These are phyloP conservation scores for Lachnellula willkommii DNA, from an alignment of 2,329 filamentous ascomycete species.

Conservation along the genomic window DNA sequence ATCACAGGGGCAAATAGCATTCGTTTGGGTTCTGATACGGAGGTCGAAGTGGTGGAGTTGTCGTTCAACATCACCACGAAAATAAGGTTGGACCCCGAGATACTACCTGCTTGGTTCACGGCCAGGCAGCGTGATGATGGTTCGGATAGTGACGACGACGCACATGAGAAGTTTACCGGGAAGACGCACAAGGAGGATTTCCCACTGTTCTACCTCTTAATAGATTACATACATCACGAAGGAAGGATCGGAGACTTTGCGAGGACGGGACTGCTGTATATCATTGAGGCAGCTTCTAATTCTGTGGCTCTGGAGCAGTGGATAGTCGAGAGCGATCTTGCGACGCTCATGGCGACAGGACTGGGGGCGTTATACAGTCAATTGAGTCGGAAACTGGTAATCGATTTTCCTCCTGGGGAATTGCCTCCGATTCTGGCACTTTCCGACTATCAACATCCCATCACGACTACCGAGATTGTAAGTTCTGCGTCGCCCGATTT, in stretches of 20 bases:
- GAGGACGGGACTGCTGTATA: constrained; percentile 85
- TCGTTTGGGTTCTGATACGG: constrained; percentile 71
- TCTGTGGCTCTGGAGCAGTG: constrained; percentile 83
- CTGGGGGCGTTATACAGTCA: constrained; percentile 70
- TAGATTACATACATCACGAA: constrained; percentile 95
- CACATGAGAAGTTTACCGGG: constrained; percentile 69
- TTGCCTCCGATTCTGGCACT: constrained; percentile 80
- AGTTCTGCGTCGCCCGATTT: constrained; percentile 70
- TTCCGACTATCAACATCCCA: constrained; percentile 78
- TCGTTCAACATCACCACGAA: constrained; percentile 96
- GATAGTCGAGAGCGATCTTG: constrained; percentile 95
- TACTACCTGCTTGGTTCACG: constrained; percentile 88
- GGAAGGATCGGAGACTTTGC: constrained; percentile 95
- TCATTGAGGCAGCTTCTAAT: constrained; percentile 86
- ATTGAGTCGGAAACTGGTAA: constrained; percentile 70
- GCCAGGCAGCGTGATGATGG: constrained; percentile 39
- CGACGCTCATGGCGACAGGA: constrained; percentile 94
- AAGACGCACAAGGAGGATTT: constrained; percentile 88
- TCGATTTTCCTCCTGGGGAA: constrained; percentile 68
- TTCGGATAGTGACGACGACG: constrained; percentile 34
- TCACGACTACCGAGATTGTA: constrained; percentile 64
- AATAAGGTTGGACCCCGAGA: constrained; percentile 81
- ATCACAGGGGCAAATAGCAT: constrained; percentile 71
- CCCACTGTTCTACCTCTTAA: constrained; percentile 87
- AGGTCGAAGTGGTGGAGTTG: constrained; percentile 84